A percentile compares a stretch with the other conserved stretches of the same genome.
Evolutionary conservation across 495 filamentous ascomycete species (phyloP).

Genomic region (Durotheca rogersii): DNA sequence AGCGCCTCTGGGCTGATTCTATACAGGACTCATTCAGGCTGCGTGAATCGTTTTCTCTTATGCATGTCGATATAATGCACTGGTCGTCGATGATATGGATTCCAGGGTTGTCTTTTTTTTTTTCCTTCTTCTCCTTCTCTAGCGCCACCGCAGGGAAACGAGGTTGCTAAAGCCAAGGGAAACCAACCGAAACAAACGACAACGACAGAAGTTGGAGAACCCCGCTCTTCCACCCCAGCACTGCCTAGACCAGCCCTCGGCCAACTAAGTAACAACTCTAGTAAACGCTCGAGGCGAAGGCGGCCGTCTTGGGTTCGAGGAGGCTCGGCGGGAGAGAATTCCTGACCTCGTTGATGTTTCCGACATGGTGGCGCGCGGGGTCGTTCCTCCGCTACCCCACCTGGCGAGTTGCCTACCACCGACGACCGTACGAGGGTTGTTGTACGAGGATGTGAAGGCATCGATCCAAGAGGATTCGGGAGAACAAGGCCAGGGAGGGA

Average conservation of each 20-base stretch:
- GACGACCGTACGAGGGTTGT: constrained; percentile 16
- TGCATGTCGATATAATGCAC: background rate
- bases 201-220: background rate
- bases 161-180: background rate
- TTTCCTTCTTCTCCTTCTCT: background rate
- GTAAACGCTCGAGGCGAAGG: background rate
- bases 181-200: background rate
- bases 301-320: background rate
- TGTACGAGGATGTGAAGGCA: constrained; percentile 28
- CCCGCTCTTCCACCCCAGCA: background rate
- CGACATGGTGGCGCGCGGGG: background rate
- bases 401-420: constrained; percentile 9
- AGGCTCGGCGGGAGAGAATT: background rate
- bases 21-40: constrained; percentile 20
- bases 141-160: background rate
- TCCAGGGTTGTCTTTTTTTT: constrained; percentile 2
- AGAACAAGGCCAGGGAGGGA: constrained; percentile 8
- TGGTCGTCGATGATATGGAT: background rate
- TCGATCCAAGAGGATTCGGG: background rate
- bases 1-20: constrained; percentile 21
- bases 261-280: background rate
- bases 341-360: constrained; percentile 17
- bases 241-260: background rate
- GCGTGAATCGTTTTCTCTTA: constrained; percentile 8
- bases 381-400: constrained; percentile 7